Percentiles rank a stretch among this genome's conserved stretches.
Conservation (phyloP, 306 rosid genomes). For the Pyrus pyrifolia region DNA sequence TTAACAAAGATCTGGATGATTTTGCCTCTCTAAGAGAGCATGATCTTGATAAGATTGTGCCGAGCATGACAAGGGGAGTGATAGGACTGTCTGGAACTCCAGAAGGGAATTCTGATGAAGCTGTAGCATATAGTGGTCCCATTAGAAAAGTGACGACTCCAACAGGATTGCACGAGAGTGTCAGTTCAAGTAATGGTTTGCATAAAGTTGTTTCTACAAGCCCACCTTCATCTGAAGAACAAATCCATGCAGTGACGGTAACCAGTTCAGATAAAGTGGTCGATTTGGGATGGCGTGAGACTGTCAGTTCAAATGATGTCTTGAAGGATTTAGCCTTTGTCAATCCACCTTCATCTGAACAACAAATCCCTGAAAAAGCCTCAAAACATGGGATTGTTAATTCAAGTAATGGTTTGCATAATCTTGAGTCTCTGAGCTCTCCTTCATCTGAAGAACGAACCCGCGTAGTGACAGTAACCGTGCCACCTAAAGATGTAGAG, state of each 20-base stretch:
- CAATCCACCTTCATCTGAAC: slow-evolving; percentile 16
- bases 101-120: slow-evolving; percentile 17
- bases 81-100: slow-evolving; percentile 18
- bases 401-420: slow-evolving; percentile 12
- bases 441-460: neutral
- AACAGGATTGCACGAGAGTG: neutral
- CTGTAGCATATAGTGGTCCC: slow-evolving; percentile 10
- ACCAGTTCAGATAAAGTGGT: slow-evolving; percentile 20
- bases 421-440: neutral
- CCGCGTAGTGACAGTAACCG: slow-evolving; percentile 1
- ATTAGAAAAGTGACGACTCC: slow-evolving; percentile 17
- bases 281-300: slow-evolving; percentile 11
- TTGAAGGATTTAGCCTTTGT: slow-evolving; percentile 10
- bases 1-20: slow-evolving; percentile 7
- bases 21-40: slow-evolving; percentile 17
- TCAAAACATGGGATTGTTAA: slow-evolving; percentile 10
- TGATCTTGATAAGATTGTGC: slow-evolving; percentile 10
- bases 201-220: neutral
- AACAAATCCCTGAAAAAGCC: slow-evolving; percentile 12
- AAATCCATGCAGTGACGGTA: slow-evolving; percentile 3
- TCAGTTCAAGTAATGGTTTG: neutral
- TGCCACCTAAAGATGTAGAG: slow-evolving; percentile 19
- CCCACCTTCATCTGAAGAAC: slow-evolving; percentile 21
- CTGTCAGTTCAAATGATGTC: slow-evolving; percentile 12
- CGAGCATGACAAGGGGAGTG: slow-evolving; percentile 14